phyloP scores from a whole-genome alignment of 306 rosid genomes.

The Vigna reflexopilosa region DNA sequence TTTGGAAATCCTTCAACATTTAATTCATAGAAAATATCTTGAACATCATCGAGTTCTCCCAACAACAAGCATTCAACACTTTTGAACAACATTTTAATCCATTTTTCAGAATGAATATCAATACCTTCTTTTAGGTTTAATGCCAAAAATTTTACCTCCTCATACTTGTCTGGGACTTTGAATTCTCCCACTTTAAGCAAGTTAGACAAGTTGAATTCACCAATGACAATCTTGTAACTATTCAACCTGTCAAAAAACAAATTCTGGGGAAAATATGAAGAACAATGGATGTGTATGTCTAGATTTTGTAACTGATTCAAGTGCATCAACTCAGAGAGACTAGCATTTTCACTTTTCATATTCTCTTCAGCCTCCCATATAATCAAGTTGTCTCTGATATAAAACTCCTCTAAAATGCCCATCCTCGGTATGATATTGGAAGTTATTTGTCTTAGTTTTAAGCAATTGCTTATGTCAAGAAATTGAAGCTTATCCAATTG shows the following conservation, averaged over 20 bases:
- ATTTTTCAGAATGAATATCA: constrained; percentile 26
- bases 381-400: constrained; percentile 44
- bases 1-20: constrained; percentile 43
- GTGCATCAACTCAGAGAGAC: constrained; percentile 34
- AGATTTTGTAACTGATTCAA: constrained; percentile 13
- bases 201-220: constrained; percentile 30
- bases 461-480: constrained; percentile 27
- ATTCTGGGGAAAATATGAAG: background rate
- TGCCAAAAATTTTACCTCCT: constrained; percentile 32
- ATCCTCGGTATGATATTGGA: constrained; percentile 46
- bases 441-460: constrained; percentile 15
- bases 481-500: constrained; percentile 19
- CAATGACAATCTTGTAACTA: constrained; percentile 45
- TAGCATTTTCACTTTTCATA: background rate
- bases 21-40: constrained; percentile 32
- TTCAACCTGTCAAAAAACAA: constrained; percentile 34
- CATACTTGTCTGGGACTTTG: constrained; percentile 19
- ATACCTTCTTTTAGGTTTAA: constrained; percentile 34
- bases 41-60: constrained; percentile 39
- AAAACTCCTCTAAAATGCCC: constrained; percentile 47
- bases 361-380: constrained; percentile 26
- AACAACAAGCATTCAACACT: constrained; percentile 46
- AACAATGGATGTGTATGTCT: background rate
- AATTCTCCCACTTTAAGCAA: background rate
- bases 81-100: constrained; percentile 44